Percentiles rank a stretch among this genome's conserved stretches.
These are phyloP conservation scores for Aspergillus alliaceus DNA, from an alignment of 2,329 filamentous ascomycete species.

Conservation along the genomic window DNA sequence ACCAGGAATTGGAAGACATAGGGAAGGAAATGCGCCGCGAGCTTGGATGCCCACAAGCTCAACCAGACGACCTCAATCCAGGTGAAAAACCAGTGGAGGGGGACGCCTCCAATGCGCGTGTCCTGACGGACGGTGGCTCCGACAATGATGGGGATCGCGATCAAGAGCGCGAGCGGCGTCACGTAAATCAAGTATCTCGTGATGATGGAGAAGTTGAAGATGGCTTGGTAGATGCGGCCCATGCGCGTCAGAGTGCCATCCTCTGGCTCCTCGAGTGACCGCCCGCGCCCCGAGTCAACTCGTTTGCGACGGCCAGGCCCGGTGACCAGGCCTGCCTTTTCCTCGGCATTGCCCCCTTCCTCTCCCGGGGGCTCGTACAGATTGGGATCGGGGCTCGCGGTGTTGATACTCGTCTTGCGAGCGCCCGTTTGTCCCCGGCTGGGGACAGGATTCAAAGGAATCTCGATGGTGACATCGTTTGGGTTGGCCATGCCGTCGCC, in stretches of 20 bases:
- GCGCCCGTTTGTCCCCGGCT: slow-evolving; percentile 49
- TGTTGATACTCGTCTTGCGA: slow-evolving; percentile 39
- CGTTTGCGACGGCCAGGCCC: slow-evolving; percentile 35
- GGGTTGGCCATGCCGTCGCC: slow-evolving; percentile 46
- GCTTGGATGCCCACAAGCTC: slow-evolving; percentile 62
- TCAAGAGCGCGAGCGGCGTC: slow-evolving; percentile 55
- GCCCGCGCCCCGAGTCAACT: slow-evolving; percentile 32
- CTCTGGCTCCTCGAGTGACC: slow-evolving; percentile 42
- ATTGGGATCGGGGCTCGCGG: slow-evolving; percentile 31
- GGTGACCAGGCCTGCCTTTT: slow-evolving; percentile 29
- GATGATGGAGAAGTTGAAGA: slow-evolving; percentile 63
- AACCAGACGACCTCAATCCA: slow-evolving; percentile 68
- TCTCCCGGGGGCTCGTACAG: slow-evolving; percentile 26
- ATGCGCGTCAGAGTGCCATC: slow-evolving; percentile 59
- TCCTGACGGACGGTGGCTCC: slow-evolving; percentile 53
- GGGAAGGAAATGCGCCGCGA: slow-evolving; percentile 59
- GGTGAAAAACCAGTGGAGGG: slow-evolving; percentile 61
- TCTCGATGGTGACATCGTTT: slow-evolving; percentile 60
- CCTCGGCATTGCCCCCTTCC: slow-evolving; percentile 26
- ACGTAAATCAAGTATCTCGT: slow-evolving; percentile 66
- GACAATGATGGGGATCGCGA: slow-evolving; percentile 64
- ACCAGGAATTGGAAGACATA: slow-evolving; percentile 61
- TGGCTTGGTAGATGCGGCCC: slow-evolving; percentile 60
- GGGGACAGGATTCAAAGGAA: slow-evolving; percentile 59
- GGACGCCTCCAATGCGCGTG: slow-evolving; percentile 56